phyloP scores from a whole-genome alignment of 73 alveolate genomes.

The Paramecium bursaria region DNA sequence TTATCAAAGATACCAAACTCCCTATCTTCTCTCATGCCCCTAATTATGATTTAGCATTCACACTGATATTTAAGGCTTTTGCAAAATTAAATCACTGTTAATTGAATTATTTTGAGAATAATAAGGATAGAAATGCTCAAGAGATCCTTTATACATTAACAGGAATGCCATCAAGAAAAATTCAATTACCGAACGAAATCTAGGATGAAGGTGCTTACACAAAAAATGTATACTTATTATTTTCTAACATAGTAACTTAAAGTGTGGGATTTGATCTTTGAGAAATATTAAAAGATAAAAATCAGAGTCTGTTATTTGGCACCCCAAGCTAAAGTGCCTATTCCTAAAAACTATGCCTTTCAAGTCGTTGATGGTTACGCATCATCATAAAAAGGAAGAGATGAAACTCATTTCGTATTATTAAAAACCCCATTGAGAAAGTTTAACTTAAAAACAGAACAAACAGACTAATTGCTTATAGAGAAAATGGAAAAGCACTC shows the following conservation, averaged over 20 bases:
- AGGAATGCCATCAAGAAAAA: slow-evolving; percentile 27
- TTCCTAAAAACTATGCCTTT: slow-evolving; percentile 3
- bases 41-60: slow-evolving; percentile 24
- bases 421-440: not conserved
- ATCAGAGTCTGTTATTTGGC: slow-evolving; percentile 24
- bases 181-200: slow-evolving; percentile 6
- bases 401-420: slow-evolving; percentile 3
- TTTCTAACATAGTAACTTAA: slow-evolving; percentile 8
- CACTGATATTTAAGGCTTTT: slow-evolving; percentile 10
- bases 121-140: slow-evolving; percentile 26
- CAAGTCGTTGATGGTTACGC: slow-evolving; percentile 22
- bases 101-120: slow-evolving; percentile 6
- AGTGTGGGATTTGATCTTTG: not conserved
- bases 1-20: slow-evolving; percentile 1
- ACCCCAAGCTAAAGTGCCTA: not conserved
- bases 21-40: slow-evolving; percentile 22
- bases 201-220: not conserved
- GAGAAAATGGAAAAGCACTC: not conserved
- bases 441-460: not conserved
- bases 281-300: slow-evolving; percentile 17
- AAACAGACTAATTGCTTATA: not conserved
- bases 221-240: not conserved
- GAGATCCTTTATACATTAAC: slow-evolving; percentile 3
- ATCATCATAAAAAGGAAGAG: not conserved
- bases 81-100: slow-evolving; percentile 1